phyloP scores from a whole-genome alignment of 306 rosid species.

The Senna siamea region DNA sequence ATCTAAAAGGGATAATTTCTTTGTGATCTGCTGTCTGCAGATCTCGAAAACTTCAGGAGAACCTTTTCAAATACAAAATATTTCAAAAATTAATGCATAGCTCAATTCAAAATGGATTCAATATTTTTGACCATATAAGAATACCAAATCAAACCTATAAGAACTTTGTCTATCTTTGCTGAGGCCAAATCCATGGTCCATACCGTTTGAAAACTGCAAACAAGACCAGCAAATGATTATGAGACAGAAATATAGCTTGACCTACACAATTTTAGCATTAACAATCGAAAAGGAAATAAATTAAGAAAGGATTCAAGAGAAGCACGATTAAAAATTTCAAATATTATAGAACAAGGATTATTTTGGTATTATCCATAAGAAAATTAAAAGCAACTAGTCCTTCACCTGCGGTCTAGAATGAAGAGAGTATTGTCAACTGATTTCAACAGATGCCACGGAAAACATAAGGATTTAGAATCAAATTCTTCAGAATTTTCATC shows the following conservation, averaged over 20 bases:
- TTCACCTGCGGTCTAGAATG: slow-evolving; percentile 72
- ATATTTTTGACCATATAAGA: slow-evolving; percentile 35
- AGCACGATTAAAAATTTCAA: slow-evolving; percentile 17
- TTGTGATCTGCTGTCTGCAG: slow-evolving; percentile 54
- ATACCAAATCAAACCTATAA: slow-evolving; percentile 57
- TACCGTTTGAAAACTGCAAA: slow-evolving; percentile 68
- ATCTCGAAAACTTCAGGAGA: slow-evolving; percentile 62
- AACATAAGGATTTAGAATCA: slow-evolving; percentile 57
- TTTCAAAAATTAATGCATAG: slow-evolving; percentile 36
- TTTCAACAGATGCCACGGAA: slow-evolving; percentile 91
- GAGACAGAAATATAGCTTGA: slow-evolving; percentile 22
- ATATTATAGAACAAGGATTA: neutral
- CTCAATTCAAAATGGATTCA: slow-evolving; percentile 17
- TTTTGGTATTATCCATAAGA: slow-evolving; percentile 4
- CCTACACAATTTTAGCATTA: slow-evolving; percentile 18
- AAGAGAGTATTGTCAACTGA: slow-evolving; percentile 61
- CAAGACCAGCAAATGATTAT: neutral
- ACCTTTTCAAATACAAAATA: slow-evolving; percentile 49
- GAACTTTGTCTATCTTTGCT: slow-evolving; percentile 55
- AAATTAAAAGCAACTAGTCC: slow-evolving; percentile 20
- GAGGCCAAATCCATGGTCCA: slow-evolving; percentile 77
- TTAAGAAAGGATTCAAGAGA: slow-evolving; percentile 1
- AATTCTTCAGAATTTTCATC: slow-evolving; percentile 56
- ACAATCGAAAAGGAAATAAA: neutral
- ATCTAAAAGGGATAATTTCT: slow-evolving; percentile 63